A percentile compares a stretch with the other conserved stretches of the same genome.
Evolutionary conservation across 108 stramenopile species (phyloP).

Genomic region (Cylindrotheca closterium): DNA sequence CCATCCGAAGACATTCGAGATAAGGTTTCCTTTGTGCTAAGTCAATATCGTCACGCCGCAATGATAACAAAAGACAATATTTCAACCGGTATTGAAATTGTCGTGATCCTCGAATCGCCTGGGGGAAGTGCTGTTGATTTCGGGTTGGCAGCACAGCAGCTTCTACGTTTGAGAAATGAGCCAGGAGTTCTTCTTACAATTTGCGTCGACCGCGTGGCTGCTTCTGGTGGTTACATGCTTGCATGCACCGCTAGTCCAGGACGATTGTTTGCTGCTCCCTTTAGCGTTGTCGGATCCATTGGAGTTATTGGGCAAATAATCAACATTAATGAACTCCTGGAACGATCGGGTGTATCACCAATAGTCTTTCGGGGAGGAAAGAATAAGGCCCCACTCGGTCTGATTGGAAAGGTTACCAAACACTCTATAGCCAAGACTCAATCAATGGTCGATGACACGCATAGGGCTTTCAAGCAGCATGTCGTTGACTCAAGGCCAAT

Average conservation of each 20-base stretch:
- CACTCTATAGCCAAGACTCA: slow-evolving; percentile 70
- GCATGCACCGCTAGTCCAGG: slow-evolving; percentile 72
- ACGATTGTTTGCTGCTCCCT: slow-evolving; percentile 70
- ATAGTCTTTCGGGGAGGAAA: slow-evolving; percentile 74
- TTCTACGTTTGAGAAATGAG: slow-evolving; percentile 57
- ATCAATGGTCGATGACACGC: slow-evolving; percentile 67
- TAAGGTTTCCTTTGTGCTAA: slow-evolving; percentile 68
- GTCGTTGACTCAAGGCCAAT: slow-evolving; percentile 58
- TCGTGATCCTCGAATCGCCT: slow-evolving; percentile 73
- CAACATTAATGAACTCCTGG: slow-evolving; percentile 64
- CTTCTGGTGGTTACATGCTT: slow-evolving; percentile 84
- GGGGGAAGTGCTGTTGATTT: slow-evolving; percentile 76
- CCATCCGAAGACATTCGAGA: slow-evolving; percentile 44
- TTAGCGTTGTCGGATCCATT: slow-evolving; percentile 78
- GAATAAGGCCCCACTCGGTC: slow-evolving; percentile 75
- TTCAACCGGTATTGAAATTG: slow-evolving; percentile 47
- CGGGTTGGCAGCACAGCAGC: slow-evolving; percentile 70
- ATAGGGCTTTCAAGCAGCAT: slow-evolving; percentile 71
- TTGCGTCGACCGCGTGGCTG: slow-evolving; percentile 63
- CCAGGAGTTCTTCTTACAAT: slow-evolving; percentile 69
- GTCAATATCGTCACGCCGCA: slow-evolving; percentile 15
- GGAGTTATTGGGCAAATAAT: slow-evolving; percentile 75
- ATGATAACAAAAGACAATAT: slow-evolving; percentile 7
- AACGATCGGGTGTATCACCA: slow-evolving; percentile 62
- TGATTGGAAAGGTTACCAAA: slow-evolving; percentile 75